Evolutionary conservation across 208 protist genomes (phyloP).

Genomic region (Trypanosoma scelopori): DNA sequence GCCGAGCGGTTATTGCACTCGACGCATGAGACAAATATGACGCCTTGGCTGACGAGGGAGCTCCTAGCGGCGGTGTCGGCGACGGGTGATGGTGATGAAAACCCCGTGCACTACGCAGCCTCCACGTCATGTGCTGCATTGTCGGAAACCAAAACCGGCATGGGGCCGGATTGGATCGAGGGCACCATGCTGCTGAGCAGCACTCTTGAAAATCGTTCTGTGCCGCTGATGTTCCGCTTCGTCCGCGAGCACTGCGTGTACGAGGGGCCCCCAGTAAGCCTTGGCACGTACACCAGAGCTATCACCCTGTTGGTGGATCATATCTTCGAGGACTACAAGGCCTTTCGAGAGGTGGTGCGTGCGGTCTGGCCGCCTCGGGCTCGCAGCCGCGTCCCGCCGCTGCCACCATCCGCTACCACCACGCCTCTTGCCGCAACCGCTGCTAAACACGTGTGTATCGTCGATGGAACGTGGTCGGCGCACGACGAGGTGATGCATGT

Average conservation of each 20-base stretch:
- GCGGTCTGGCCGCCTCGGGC: no score
- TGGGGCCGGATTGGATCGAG: conserved; percentile 6
- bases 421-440: no score
- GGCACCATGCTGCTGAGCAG: neutral
- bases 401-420: neutral
- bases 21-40: neutral
- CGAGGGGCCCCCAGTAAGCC: neutral
- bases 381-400: neutral
- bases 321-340: neutral
- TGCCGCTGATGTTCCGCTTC: neutral
- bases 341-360: neutral
- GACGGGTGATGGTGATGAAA: neutral
- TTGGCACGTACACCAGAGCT: neutral
- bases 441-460: neutral
- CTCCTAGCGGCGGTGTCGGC: neutral
- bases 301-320: conserved; percentile 2
- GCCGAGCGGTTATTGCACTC: neutral
- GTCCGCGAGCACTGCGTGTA: neutral
- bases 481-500: neutral
- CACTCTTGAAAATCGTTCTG: neutral
- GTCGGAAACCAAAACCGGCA: neutral
- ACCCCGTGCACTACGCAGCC: neutral
- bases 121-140: neutral
- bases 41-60: neutral
- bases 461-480: neutral